Base-by-base conservation (phyloP, 345 rosid genomes). In the Syzygium jambos region DNA sequence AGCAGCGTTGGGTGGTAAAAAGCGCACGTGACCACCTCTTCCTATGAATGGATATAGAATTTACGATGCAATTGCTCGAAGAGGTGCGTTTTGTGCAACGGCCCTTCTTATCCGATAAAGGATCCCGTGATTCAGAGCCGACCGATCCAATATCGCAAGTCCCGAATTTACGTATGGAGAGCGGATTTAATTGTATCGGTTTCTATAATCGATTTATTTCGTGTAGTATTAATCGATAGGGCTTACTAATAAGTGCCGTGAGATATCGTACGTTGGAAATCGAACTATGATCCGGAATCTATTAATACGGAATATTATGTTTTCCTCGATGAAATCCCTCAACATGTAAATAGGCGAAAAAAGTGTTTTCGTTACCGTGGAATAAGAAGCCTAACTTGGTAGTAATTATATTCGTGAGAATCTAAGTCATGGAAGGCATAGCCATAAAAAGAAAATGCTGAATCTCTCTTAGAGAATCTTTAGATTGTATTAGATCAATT, bases 81-180 rank as follows among this genome's bases (percentile, higher is more conserved):
- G 15, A 13, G 12, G 34, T 17, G 30, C 46, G 5, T 11, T 34
- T 34, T 15, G 21, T 13, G 8, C 19, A 3, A 65, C 22, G 5
- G 7, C 77, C 78, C 78, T 29, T 8, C 77, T 63, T 14, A 15
- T 14, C 38, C 21, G 7, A 63, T 29, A 29, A 5, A 14, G 77
- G 77, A 2, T 29, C 19, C 0, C 16, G 10, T 29, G 21, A 15
- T 65, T 3, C 22, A n/a, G 30, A 65, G 8, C 16, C 1, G 1
- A 61, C 1, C 2, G 0, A 30, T 30, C 78, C 1, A 0, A 1
- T 3, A 29, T 15, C 0, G 21, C 4, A 0, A 2, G 0, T 65
- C 22, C 9, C 11, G 0, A 16, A 30, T 30, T 30, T 65, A 1
- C 30, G 16, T 6, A 65, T 4, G 9, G 17, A 30, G 1, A 16